phyloP scores from a whole-genome alignment of 2,329 filamentous ascomycete species.

The Capronia americana region DNA sequence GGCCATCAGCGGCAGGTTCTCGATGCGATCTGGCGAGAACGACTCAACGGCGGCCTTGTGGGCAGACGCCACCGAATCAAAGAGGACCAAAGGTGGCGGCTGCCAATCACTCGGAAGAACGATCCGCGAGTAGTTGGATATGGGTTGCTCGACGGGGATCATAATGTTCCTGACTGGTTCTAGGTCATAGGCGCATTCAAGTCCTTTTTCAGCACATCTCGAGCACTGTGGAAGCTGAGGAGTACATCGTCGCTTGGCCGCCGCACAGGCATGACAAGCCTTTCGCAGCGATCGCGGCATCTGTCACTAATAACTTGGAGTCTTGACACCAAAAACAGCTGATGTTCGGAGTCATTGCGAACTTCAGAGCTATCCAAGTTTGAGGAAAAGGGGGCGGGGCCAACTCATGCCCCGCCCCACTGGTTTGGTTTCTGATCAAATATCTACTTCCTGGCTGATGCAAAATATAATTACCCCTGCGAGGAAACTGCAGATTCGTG shows the following conservation, averaged over 20 bases:
- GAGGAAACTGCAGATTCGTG: too few species aligned
- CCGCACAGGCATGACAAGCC: constrained; percentile 63
- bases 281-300: constrained; percentile 51
- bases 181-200: constrained; percentile 56
- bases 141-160: background rate
- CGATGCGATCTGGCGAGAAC: constrained; percentile 17
- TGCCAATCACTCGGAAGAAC: constrained; percentile 16
- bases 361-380: too few species aligned
- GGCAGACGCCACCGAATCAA: constrained; percentile 31
- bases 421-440: too few species aligned
- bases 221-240: constrained; percentile 59
- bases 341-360: too few species aligned
- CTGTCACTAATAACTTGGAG: too few species aligned
- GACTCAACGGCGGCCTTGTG: constrained; percentile 28
- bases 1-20: constrained; percentile 20
- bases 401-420: too few species aligned
- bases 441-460: too few species aligned
- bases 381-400: too few species aligned
- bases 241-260: constrained; percentile 64
- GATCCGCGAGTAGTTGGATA: background rate
- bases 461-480: too few species aligned
- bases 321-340: too few species aligned
- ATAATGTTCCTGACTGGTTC: constrained; percentile 32
- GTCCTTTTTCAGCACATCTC: constrained; percentile 57
- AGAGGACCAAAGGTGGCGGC: constrained; percentile 21